Evolutionary conservation across 306 rosid species (phyloP).

Genomic region (Acmispon strigosus): DNA sequence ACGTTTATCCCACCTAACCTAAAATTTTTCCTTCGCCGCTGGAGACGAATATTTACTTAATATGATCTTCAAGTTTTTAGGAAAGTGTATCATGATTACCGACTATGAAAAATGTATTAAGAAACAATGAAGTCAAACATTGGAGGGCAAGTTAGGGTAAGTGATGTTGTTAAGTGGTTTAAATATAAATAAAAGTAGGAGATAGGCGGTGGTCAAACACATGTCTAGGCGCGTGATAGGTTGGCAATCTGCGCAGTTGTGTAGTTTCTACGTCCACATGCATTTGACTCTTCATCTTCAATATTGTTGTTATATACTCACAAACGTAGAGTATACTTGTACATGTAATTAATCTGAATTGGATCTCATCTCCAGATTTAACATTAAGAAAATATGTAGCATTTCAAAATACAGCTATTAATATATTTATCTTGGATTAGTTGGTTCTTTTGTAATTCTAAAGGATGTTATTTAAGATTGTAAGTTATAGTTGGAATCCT

Average conservation of each 20-base stretch:
- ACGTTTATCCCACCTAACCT: no score
- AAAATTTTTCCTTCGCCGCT: no score
- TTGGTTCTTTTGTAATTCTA: not conserved
- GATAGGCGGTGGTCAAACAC: conserved; percentile 44
- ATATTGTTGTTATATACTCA: not conserved
- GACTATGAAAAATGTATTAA: no score
- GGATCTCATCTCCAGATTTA: not conserved
- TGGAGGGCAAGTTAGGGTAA: conserved; percentile 6
- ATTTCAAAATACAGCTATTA: conserved; percentile 21
- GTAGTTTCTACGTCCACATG: conserved; percentile 54
- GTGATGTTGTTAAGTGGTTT: not conserved
- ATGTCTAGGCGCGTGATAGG: conserved; percentile 56
- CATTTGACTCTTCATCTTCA: conserved; percentile 49
- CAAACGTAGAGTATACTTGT: conserved; percentile 11
- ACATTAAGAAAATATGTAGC: not conserved
- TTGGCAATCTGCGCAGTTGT: conserved; percentile 57
- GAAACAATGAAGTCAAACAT: conserved; percentile 25
- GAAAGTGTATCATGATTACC: no score
- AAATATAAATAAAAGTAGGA: not conserved
- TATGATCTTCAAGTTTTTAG: no score
- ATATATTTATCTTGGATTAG: not conserved
- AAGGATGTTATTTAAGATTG: not conserved
- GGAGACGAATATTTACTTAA: no score
- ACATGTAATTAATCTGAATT: not conserved
- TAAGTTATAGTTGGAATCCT: conserved; percentile 21